Evolutionary conservation across 2,329 filamentous ascomycete species (phyloP).

Genomic region (Botrytis hyacinthi): DNA sequence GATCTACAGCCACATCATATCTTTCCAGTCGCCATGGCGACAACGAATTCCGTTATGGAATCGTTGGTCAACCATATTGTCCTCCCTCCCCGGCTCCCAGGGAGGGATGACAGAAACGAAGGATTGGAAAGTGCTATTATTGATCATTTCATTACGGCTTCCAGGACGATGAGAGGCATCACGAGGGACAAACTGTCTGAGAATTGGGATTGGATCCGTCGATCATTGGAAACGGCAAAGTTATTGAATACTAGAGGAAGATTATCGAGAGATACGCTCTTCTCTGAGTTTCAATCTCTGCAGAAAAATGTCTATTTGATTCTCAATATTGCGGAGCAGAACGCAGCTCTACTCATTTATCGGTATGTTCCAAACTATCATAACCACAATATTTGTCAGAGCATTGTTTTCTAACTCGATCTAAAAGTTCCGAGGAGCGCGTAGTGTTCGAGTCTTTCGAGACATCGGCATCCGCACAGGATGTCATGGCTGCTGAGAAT

Average conservation of each 20-base stretch:
- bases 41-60: conserved; percentile 19
- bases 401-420: background rate
- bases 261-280: conserved; percentile 32
- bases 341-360: conserved; percentile 47
- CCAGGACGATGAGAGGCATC: conserved; percentile 2
- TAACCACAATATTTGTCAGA: background rate
- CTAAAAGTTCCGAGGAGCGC: conserved; percentile 23
- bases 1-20: background rate
- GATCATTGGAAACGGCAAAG: conserved; percentile 22
- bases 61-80: conserved; percentile 30
- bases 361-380: conserved; percentile 36
- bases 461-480: conserved; percentile 51
- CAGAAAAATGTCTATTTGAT: conserved; percentile 41
- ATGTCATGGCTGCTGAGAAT: conserved; percentile 50
- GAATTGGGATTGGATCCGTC: conserved; percentile 20
- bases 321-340: conserved; percentile 48
- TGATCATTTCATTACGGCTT: conserved; percentile 21
- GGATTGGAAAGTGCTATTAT: conserved; percentile 20
- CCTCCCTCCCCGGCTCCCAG: conserved; percentile 28
- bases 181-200: background rate
- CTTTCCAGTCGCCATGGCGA: conserved; percentile 1
- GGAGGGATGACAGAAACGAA: conserved; percentile 25
- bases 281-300: conserved; percentile 36
- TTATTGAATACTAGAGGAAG: conserved; percentile 23
- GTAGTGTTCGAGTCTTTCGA: conserved; percentile 61